phyloP scores from a whole-genome alignment of 768 basidiomycete species.

The Sistotremastrum niveocremeum region DNA sequence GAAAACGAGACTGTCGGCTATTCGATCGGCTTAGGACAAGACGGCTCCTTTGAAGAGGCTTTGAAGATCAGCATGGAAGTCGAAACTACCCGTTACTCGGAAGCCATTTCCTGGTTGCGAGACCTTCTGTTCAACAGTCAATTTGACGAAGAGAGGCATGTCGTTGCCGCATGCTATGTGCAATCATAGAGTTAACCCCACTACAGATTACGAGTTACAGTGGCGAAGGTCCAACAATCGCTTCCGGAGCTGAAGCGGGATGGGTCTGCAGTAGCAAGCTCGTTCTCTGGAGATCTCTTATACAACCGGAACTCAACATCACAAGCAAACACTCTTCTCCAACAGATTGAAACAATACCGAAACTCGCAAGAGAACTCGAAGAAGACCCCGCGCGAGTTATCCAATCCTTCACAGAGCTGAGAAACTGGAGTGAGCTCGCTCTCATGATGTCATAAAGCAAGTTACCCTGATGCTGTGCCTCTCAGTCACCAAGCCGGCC shows the following conservation, averaged over 20 bases:
- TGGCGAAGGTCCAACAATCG: slow-evolving; percentile 81
- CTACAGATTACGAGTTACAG: slow-evolving; percentile 61
- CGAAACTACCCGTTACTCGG: slow-evolving; percentile 64
- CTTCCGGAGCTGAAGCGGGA: slow-evolving; percentile 87
- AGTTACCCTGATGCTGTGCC: neutral
- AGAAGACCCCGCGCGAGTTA: slow-evolving; percentile 54
- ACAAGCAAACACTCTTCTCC: slow-evolving; percentile 51
- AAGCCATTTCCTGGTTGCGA: slow-evolving; percentile 73
- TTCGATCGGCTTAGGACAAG: slow-evolving; percentile 53
- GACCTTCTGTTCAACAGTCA: slow-evolving; percentile 65
- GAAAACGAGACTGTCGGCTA: slow-evolving; percentile 89
- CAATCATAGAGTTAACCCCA: too few relatives aligned
- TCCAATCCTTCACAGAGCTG: slow-evolving; percentile 64
- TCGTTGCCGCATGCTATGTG: neutral
- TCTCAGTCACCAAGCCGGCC: slow-evolving; percentile 64
- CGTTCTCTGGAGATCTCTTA: slow-evolving; percentile 53
- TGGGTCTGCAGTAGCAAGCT: slow-evolving; percentile 64
- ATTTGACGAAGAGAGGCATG: slow-evolving; percentile 70
- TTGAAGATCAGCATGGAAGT: slow-evolving; percentile 74
- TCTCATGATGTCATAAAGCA: neutral
- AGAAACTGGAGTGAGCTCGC: slow-evolving; percentile 44
- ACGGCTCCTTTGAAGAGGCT: slow-evolving; percentile 56
- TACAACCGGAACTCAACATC: slow-evolving; percentile 59
- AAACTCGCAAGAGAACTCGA: slow-evolving; percentile 58
- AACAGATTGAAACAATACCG: slow-evolving; percentile 71